A percentile compares a stretch with the other conserved stretches of the same genome.
Conservation (phyloP, 169 alveolate species). For the Plasmodium fragile region DNA sequence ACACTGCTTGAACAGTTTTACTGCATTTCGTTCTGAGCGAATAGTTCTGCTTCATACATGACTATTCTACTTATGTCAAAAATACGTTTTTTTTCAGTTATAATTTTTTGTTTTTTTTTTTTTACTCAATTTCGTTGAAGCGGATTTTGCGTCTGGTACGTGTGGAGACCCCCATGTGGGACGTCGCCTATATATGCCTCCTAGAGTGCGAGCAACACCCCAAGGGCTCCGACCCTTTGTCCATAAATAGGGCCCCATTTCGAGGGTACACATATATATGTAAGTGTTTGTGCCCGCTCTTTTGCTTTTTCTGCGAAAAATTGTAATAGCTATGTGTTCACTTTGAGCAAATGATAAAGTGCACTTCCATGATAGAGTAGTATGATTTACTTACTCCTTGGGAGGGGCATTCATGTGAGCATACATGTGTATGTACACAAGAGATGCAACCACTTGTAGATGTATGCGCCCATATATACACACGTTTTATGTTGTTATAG, state of each 20-base stretch:
- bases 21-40: not conserved
- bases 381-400: not conserved
- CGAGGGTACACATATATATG: not conserved
- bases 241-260: not conserved
- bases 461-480: not conserved
- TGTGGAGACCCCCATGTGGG: not conserved
- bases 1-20: slow-evolving; percentile 5
- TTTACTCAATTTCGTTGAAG: not conserved
- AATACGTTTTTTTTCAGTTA: not conserved
- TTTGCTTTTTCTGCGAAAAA: not conserved
- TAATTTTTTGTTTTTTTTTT: slow-evolving; percentile 9
- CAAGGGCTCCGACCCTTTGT: not conserved
- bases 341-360: not conserved
- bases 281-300: not conserved
- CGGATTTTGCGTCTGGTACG: not conserved
- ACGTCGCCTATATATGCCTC: not conserved
- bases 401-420: not conserved
- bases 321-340: not conserved
- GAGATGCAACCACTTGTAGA: not conserved
- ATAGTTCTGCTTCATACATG: not conserved
- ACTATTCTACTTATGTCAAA: slow-evolving; percentile 28
- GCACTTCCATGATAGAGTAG: not conserved
- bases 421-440: not conserved
- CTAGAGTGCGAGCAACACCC: not conserved
- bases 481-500: not conserved